Conservation (phyloP, 2,329 filamentous ascomycete species). For the Xylariaceae sp. region DNA sequence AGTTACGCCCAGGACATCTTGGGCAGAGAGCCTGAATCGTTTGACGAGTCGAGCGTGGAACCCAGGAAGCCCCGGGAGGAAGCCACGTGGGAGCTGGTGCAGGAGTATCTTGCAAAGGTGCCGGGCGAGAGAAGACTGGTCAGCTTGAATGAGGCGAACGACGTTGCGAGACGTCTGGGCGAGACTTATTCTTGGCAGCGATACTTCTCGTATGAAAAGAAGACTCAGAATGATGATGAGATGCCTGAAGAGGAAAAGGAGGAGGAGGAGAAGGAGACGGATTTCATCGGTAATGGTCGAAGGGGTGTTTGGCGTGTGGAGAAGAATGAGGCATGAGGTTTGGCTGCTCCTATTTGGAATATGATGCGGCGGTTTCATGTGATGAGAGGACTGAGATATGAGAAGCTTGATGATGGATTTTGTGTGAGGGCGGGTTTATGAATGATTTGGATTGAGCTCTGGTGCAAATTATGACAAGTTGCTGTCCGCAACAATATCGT, state of each 20-base stretch:
- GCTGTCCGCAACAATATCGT: too few species aligned
- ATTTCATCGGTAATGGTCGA: slow-evolving; percentile 10
- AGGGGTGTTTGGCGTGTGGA: too few species aligned
- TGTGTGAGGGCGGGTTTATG: too few species aligned
- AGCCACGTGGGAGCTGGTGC: slow-evolving; percentile 23
- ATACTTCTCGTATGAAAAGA: slow-evolving; percentile 17
- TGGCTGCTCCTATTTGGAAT: too few species aligned
- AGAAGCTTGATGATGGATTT: too few species aligned
- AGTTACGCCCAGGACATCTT: slow-evolving; percentile 2
- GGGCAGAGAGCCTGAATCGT: slow-evolving; percentile 8
- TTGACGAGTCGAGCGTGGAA: background rate
- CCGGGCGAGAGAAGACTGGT: slow-evolving; percentile 46
- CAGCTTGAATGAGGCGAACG: slow-evolving; percentile 53
- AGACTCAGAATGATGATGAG: slow-evolving; percentile 1
- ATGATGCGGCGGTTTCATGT: too few species aligned
- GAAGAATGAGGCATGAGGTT: too few species aligned
- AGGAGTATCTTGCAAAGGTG: slow-evolving; percentile 20
- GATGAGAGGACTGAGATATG: too few species aligned
- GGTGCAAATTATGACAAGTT: too few species aligned
- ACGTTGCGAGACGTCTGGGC: slow-evolving; percentile 53
- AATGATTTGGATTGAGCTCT: too few species aligned
- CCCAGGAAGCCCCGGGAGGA: slow-evolving; percentile 13
- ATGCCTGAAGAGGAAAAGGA: slow-evolving; percentile 8
- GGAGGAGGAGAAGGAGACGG: slow-evolving; percentile 12
- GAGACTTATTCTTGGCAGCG: slow-evolving; percentile 40